These are phyloP conservation scores for Cornus controversa DNA, from an alignment of 148 eudicot species.

Conservation along the genomic window DNA sequence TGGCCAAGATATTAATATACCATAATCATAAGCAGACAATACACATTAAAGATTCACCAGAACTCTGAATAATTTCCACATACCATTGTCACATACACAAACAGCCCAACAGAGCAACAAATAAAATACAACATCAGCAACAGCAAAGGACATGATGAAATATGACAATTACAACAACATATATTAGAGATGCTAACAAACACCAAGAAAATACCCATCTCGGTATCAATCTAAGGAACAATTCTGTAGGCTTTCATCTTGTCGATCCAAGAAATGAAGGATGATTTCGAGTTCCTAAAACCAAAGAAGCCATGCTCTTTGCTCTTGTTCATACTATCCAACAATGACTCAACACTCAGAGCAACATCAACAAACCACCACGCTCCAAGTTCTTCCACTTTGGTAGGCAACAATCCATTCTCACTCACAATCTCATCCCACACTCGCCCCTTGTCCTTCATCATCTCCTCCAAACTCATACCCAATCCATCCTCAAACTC, in stretches of 20 bases:
- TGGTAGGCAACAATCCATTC: slow-evolving; percentile 3
- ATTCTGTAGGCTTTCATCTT: slow-evolving; percentile 7
- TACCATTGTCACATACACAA: too few species aligned
- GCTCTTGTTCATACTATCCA: not conserved
- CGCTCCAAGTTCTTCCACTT: not conserved
- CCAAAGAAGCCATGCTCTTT: not conserved
- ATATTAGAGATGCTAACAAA: not conserved
- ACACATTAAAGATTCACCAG: too few species aligned
- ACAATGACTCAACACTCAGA: not conserved
- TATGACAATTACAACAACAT: too few species aligned
- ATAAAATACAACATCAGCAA: too few species aligned
- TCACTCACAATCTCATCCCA: slow-evolving; percentile 23
- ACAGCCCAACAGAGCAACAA: too few species aligned
- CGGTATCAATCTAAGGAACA: not conserved
- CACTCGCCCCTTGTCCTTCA: slow-evolving; percentile 17
- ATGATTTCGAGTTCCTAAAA: not conserved
- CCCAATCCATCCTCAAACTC: slow-evolving; percentile 8
- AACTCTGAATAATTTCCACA: too few species aligned
- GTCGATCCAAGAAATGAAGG: slow-evolving; percentile 5
- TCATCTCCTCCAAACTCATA: slow-evolving; percentile 8
- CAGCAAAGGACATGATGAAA: too few species aligned
- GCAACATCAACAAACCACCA: not conserved
- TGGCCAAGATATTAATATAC: too few species aligned
- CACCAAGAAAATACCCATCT: not conserved
- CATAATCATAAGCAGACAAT: too few species aligned